Base-by-base conservation (phyloP, 2,329 filamentous ascomycete genomes). In the Talaromyces sp. region DNA sequence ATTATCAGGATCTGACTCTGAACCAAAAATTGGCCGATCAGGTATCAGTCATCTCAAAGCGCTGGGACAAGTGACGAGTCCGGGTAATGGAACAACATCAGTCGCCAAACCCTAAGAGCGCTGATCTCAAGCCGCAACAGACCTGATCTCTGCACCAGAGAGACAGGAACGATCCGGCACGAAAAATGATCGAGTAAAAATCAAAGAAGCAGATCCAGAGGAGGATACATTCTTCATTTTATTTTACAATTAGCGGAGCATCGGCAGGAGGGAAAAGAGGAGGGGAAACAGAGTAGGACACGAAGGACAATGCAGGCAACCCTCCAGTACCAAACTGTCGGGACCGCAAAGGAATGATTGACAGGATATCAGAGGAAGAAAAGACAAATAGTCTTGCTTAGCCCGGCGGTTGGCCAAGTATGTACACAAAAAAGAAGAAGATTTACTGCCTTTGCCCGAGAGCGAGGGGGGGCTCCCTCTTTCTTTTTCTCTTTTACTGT, bases 281-380 rank as follows among this genome's bases (percentile, higher is more conserved):
- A 63, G 29, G 60, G 34, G 47, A 40, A 40, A 34, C 11, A 31
- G 47, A 40, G 27, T 34, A 13, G 31, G 27, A 49, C 25, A 47
- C 22, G 53, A 58, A 43, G 59, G 43, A 22, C 40, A 47, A 31
- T 27, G 58, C 43, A 58, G 51, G 59, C 53, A 59, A 66, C 64
- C 64, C 64, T 66, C 64, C 64, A 40, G 64, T 66, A 63, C 64
- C 64, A 66, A 66, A 66, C 59, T 66, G 64, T 66, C 64, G 64
- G 64, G 60, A 59, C 43, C 34, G 53, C 38, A 36, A 58, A 29
- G 36, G n/a, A 17, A 45, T 49, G 61, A 63, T 63, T 63, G 43
- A 63, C 59, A 66, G 59, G 60, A 63, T 66, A 66, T 54, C 17
- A 66, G 59, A 66, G 53, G 59, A 59, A 47, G 43, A 54, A 66